phyloP scores from a whole-genome alignment of 2,329 filamentous ascomycete genomes.

The Aspergillus texensis region DNA sequence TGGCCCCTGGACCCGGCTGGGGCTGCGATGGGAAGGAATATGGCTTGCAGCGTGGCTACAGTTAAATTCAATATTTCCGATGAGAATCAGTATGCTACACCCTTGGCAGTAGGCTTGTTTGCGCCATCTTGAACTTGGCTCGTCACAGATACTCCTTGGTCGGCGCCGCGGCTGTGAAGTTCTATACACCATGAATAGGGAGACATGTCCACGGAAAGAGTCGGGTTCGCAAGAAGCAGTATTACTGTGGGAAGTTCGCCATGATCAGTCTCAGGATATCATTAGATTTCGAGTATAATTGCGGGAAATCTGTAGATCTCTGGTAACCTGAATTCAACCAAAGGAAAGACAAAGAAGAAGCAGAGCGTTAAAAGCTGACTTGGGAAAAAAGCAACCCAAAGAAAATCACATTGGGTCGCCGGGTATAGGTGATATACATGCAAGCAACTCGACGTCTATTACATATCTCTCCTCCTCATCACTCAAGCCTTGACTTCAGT shows the following conservation, averaged over 20 bases:
- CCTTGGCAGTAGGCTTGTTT: neutral
- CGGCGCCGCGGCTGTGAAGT: neutral
- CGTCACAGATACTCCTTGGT: neutral
- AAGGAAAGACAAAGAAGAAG: neutral
- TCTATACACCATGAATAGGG: neutral
- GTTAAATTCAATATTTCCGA: neutral
- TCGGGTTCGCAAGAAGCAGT: neutral
- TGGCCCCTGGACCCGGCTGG: too few species aligned
- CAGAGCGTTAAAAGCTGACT: neutral
- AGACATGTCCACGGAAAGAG: neutral
- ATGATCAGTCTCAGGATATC: neutral
- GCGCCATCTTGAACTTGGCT: neutral
- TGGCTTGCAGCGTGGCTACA: neutral
- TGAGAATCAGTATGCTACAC: too few species aligned
- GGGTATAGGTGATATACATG: neutral
- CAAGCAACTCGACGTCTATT: neutral
- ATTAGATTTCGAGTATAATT: neutral
- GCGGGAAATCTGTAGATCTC: too few species aligned
- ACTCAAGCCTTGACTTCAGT: slow-evolving; percentile 17
- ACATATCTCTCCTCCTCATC: neutral
- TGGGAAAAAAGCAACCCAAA: neutral
- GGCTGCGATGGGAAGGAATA: neutral
- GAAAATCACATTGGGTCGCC: neutral
- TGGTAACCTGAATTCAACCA: too few species aligned
- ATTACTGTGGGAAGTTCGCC: too few species aligned